Conservation (phyloP, 306 rosid genomes). For the Cyclanthera cordifolia region DNA sequence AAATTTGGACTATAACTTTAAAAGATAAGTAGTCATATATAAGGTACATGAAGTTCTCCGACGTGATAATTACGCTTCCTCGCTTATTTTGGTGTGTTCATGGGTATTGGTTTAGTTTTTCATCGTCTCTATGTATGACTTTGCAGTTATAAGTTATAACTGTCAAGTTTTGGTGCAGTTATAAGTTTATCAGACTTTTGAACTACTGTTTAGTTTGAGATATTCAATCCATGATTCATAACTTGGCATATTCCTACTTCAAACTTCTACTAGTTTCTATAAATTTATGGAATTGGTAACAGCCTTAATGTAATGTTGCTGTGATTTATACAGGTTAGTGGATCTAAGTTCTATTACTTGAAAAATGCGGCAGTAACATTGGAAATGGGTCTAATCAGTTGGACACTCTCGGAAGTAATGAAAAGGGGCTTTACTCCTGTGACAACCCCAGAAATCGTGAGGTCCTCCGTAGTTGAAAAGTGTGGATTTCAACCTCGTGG, state of each 20-base stretch:
- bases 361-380: slow-evolving; percentile 84
- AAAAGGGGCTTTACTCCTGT: slow-evolving; percentile 74
- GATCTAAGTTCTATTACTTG: slow-evolving; percentile 87
- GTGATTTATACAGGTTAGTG: slow-evolving; percentile 62
- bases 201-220: not conserved
- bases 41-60: too few species aligned
- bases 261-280: not conserved
- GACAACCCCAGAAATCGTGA: slow-evolving; percentile 89
- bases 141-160: not conserved
- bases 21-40: not conserved
- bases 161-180: not conserved
- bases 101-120: not conserved
- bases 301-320: slow-evolving; percentile 15
- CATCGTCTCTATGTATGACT: not conserved
- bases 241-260: not conserved
- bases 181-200: not conserved
- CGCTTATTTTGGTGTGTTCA: not conserved
- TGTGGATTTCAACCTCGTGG: slow-evolving; percentile 97
- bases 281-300: not conserved
- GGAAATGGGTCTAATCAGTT: slow-evolving; percentile 79
- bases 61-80: not conserved
- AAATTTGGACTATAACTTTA: not conserved
- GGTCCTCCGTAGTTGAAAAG: slow-evolving; percentile 86
- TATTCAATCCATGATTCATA: not conserved
- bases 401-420: slow-evolving; percentile 87